These are phyloP conservation scores for Artomyces pyxidatus DNA, from an alignment of 768 basidiomycete species.

Conservation along the genomic window DNA sequence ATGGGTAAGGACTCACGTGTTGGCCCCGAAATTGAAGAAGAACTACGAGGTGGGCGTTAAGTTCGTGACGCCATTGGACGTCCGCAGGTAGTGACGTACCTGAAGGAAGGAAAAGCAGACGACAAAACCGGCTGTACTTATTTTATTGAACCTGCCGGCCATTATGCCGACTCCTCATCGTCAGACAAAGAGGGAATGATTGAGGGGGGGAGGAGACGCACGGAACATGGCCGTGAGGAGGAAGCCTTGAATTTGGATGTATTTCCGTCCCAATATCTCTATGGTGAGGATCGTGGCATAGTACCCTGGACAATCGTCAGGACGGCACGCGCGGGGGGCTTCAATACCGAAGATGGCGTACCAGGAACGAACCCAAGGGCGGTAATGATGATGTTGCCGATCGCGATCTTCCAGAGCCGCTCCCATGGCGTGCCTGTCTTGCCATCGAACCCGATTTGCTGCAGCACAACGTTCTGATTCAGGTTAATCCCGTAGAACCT, in stretches of 20 bases:
- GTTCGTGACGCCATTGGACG: background rate
- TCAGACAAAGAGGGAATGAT: background rate
- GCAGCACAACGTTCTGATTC: constrained; percentile 72
- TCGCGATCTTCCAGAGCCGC: constrained; percentile 57
- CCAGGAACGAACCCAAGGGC: constrained; percentile 73
- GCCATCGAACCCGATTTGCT: constrained; percentile 64
- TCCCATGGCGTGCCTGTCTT: constrained; percentile 49
- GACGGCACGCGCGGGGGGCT: background rate
- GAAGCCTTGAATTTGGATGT: constrained; percentile 74
- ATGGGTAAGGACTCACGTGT: constrained; percentile 35
- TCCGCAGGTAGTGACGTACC: constrained; percentile 19
- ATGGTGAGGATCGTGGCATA: constrained; percentile 62
- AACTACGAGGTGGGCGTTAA: constrained; percentile 31
- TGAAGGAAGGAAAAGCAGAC: constrained; percentile 67
- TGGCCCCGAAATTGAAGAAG: constrained; percentile 81
- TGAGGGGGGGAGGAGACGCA: constrained; percentile 23
- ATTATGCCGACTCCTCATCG: constrained; percentile 48
- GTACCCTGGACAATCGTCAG: constrained; percentile 39
- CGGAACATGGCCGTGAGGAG: constrained; percentile 59
- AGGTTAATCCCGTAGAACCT: constrained; percentile 73
- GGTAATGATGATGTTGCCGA: constrained; percentile 65
- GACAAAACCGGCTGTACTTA: constrained; percentile 55
- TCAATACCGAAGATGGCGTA: constrained; percentile 16
- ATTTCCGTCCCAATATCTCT: constrained; percentile 66
- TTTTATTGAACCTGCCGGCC: constrained; percentile 51